Evolutionary conservation across 2,329 filamentous ascomycete genomes (phyloP).

Genomic region (Arthrobotrys iridis): DNA sequence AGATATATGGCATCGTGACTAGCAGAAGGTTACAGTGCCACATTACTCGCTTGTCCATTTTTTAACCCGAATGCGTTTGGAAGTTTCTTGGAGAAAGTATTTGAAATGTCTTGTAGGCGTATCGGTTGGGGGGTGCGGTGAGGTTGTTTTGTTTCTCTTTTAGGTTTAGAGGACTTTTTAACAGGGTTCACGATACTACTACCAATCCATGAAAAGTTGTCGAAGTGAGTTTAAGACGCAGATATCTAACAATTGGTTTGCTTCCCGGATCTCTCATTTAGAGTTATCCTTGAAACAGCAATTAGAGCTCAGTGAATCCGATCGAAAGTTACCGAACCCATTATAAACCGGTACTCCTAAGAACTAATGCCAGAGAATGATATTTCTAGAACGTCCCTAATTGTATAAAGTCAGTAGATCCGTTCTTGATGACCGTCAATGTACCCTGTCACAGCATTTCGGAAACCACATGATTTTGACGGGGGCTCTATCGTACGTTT

Average conservation of each 20-base stretch:
- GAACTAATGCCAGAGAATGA: background rate
- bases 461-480: slow-evolving; percentile 21
- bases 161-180: slow-evolving; percentile 24
- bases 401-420: background rate
- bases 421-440: background rate
- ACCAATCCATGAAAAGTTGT: background rate
- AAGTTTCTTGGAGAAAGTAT: slow-evolving; percentile 44
- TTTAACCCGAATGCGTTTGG: slow-evolving; percentile 25
- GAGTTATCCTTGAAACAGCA: slow-evolving; percentile 7
- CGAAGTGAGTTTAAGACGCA: slow-evolving; percentile 39
- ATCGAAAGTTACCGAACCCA: slow-evolving; percentile 30
- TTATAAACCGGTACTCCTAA: background rate
- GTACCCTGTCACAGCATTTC: slow-evolving; percentile 31
- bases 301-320: background rate
- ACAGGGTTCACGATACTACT: slow-evolving; percentile 34
- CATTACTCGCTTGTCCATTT: background rate
- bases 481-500: background rate
- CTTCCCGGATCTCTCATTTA: background rate
- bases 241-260: slow-evolving; percentile 15
- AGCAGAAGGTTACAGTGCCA: slow-evolving; percentile 20
- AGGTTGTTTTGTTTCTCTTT: slow-evolving; percentile 49
- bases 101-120: slow-evolving; percentile 1
- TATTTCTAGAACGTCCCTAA: slow-evolving; percentile 17
- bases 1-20: slow-evolving; percentile 42
- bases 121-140: slow-evolving; percentile 19